These are phyloP conservation scores for Cutaneotrichosporon arboriforme DNA, from an alignment of 1,284 basidiomycete genomes.

Conservation along the genomic window DNA sequence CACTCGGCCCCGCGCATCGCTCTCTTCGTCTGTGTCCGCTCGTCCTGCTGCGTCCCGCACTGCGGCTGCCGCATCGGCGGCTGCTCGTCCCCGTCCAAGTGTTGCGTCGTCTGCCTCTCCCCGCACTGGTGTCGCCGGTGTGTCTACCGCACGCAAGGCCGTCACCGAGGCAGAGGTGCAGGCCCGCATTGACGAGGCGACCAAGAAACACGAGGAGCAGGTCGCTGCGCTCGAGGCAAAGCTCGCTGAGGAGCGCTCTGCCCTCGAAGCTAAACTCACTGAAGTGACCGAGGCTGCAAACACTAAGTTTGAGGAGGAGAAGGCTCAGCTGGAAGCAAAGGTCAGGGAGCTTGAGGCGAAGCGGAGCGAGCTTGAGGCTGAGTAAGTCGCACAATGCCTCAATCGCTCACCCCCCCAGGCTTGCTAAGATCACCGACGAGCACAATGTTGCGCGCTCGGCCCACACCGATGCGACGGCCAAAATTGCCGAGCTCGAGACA, in stretches of 20 bases:
- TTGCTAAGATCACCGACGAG: slow-evolving; percentile 10
- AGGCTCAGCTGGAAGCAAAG: slow-evolving; percentile 20
- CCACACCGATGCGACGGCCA: slow-evolving; percentile 6
- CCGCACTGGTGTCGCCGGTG: neutral
- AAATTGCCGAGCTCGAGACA: slow-evolving; percentile 13
- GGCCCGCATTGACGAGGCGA: slow-evolving; percentile 12
- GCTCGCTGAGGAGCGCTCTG: slow-evolving; percentile 16
- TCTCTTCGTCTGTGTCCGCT: neutral
- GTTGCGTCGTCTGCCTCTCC: slow-evolving; percentile 2
- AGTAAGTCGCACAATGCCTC: slow-evolving; percentile 17
- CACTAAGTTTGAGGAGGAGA: slow-evolving; percentile 17
- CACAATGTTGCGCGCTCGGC: slow-evolving; percentile 6
- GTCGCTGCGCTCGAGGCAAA: slow-evolving; percentile 25
- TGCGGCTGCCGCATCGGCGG: slow-evolving; percentile 1
- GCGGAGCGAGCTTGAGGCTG: slow-evolving; percentile 22
- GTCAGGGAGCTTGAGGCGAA: slow-evolving; percentile 18
- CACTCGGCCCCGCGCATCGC: neutral
- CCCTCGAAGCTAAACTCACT: slow-evolving; percentile 21
- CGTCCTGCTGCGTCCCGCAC: neutral
- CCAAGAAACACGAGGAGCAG: slow-evolving; percentile 19
- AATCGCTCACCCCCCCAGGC: neutral
- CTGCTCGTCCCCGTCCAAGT: slow-evolving; percentile 9
- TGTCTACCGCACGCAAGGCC: slow-evolving; percentile 3
- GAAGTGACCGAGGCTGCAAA: slow-evolving; percentile 6
- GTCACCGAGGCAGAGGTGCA: slow-evolving; percentile 13